Base-by-base conservation (phyloP, 2,329 filamentous ascomycete genomes). In the Chalaropsis thielavioides region DNA sequence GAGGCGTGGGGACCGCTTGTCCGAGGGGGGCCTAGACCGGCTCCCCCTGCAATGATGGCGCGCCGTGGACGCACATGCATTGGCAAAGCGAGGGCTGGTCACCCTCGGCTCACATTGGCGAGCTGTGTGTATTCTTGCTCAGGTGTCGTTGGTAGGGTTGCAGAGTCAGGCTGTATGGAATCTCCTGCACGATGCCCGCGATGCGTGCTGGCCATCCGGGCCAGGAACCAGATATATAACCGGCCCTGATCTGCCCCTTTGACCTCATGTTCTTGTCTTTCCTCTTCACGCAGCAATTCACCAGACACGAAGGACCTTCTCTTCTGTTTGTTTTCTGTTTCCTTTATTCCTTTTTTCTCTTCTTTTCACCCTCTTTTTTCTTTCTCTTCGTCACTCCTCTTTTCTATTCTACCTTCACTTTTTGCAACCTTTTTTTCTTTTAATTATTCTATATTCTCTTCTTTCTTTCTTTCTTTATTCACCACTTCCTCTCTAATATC, bases 211-310 rank as follows among this genome's bases (percentile, higher is more conserved):
- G 41, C 10, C 15, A 31, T 5, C 10, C 24, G 24, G 24, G 2
- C 15, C 17, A n/a, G 1, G 27, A 17, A 27, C 1, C 27, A 31
- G 27, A 27, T 56, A 56, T 56, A 56, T 31, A 56, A 24, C 13
- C 17, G 13, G 22, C 2, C 22, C 7, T 17, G 24, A 17, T 56
- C 51, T 35, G 24, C 27, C 6, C 2, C 31, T 4, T 10, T 0
- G 2, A 2, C 17, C 5, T 4, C 0, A 0, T 2, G 0, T 19
- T 40, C 7, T 62, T 54, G 11, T 27, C 19, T 66, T 35, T 63
- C 22, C 46, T 61, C 61, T 31, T 58, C 62, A 67, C 62, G 58
- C 65, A 67, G 58, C 62, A 62, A 62, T 59, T 64, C 46, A 62
- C 46, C 44, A 58, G 56, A 60, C 65, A 64, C 62, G 58, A 58